A percentile compares a stretch with the other conserved stretches of the same genome.
These are phyloP conservation scores for Colletotrichum sp. DNA, from an alignment of 2,329 filamentous ascomycete species.

Conservation along the genomic window DNA sequence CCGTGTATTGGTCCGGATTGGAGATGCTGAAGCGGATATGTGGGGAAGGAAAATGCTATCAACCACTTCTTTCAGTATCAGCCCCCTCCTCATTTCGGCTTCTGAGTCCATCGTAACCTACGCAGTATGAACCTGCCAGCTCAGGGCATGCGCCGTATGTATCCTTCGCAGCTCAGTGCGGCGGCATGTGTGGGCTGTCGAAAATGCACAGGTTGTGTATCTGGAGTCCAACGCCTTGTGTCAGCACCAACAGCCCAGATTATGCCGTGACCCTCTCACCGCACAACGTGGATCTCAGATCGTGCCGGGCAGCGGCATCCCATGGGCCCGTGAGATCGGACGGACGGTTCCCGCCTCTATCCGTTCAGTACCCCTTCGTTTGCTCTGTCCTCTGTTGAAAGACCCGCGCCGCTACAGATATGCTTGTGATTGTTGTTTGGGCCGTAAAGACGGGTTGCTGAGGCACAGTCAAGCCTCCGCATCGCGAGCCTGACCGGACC, in stretches of 20 bases:
- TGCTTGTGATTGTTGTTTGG: not conserved
- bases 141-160: not conserved
- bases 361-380: not conserved
- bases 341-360: not conserved
- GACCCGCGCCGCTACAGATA: not conserved
- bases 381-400: not conserved
- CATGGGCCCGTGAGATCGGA: slow-evolving; percentile 3
- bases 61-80: slow-evolving; percentile 3
- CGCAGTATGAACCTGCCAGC: not conserved
- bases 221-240: not conserved
- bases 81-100: not conserved
- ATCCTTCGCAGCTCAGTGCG: not conserved
- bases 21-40: not conserved
- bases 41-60: not conserved
- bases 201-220: not conserved
- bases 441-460: not conserved
- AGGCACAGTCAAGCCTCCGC: not conserved
- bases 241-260: not conserved
- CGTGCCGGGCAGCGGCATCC: slow-evolving; percentile 3
- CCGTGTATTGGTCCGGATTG: not conserved
- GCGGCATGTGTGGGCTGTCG: not conserved
- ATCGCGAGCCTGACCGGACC: not conserved
- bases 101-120: not conserved
- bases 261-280: not conserved
- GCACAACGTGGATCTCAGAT: slow-evolving; percentile 10